Evolutionary conservation across 495 filamentous ascomycete species (phyloP), one percentile per base, ranked within the genome.

Genomic region (Neurospora sp.): DNA sequence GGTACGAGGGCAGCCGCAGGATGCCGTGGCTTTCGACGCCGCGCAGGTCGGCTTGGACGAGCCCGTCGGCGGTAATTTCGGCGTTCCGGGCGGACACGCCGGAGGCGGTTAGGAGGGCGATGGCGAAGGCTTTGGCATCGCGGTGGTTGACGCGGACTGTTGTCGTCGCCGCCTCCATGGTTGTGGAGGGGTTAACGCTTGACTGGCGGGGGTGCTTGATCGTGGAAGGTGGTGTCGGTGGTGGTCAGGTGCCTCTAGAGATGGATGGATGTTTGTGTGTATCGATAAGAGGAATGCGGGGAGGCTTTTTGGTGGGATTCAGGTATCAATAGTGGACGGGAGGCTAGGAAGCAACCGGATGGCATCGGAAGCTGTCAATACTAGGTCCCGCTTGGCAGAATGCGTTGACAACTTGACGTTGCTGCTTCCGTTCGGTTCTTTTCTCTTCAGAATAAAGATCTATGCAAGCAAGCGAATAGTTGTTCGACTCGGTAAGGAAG

Each of bases 21-120:
- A 89, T 87, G 78, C 92, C 92, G 78, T 94, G 92, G 5, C 89
- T 92, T 75, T 94, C 92, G 37, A 93, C 89, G 73, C 92, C 92
- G 35, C 91, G 90, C 0, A 94, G 88, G 75, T 94, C 92, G 38
- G 92, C 92, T 70, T 85, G 82, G 5, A 94, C 87, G 2, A 94
- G 86, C 70, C 88, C 89, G 73, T 80, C 76, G 38, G 91, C 87
- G n/a, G 92, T 81, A 68, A 88, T 88, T 4, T 77, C 70, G 20
- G 92, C 90, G 72, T 91, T 84, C 14, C 82, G 73, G 0, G 76
- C 74, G 7, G 89, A 79, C 0, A 91, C 89, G 10, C 88, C 87
- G 76, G 92, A 89, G 53, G 77, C 88, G 20, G 77, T 76, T 10
- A 93, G 85, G 41, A 92, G 79, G 41, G 76, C 27, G n/a, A 70